phyloP scores from a whole-genome alignment of 1,284 basidiomycete genomes.

The Ganoderma boninense region DNA sequence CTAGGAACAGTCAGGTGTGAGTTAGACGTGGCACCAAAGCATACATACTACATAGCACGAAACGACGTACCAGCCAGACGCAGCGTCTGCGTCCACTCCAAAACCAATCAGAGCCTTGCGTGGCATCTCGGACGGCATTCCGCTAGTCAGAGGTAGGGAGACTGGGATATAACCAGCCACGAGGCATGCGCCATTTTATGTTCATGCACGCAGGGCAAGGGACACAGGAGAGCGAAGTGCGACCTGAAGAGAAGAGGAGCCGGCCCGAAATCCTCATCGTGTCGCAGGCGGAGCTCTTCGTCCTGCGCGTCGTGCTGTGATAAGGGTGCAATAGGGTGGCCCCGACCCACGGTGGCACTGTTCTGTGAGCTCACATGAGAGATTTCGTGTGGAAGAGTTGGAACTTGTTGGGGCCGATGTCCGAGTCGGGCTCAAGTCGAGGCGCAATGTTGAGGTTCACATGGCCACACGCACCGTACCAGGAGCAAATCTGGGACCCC shows the following conservation, averaged over 20 bases:
- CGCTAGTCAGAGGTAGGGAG: neutral
- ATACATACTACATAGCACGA: fast-evolving
- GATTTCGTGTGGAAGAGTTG: no score
- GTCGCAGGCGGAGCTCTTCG: neutral
- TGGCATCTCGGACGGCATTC: conserved; percentile 31
- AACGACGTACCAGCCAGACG: conserved; percentile 41
- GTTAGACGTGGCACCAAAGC: neutral
- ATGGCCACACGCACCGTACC: no score
- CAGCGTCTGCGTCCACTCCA: conserved; percentile 45
- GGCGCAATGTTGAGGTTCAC: no score
- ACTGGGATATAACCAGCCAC: neutral
- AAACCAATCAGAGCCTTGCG: conserved; percentile 43
- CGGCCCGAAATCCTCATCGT: neutral
- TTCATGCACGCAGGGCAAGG: neutral
- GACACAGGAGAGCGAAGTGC: no score
- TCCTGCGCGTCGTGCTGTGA: no score
- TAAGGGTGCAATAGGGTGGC: neutral
- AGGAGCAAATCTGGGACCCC: no score
- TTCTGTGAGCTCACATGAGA: neutral
- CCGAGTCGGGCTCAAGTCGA: no score
- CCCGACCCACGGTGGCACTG: neutral
- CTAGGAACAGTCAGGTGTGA: conserved; percentile 40
- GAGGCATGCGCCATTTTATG: neutral
- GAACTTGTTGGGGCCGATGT: no score
- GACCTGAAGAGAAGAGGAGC: neutral